phyloP scores from a whole-genome alignment of 768 basidiomycete genomes.

The Exidia glandulosa region DNA sequence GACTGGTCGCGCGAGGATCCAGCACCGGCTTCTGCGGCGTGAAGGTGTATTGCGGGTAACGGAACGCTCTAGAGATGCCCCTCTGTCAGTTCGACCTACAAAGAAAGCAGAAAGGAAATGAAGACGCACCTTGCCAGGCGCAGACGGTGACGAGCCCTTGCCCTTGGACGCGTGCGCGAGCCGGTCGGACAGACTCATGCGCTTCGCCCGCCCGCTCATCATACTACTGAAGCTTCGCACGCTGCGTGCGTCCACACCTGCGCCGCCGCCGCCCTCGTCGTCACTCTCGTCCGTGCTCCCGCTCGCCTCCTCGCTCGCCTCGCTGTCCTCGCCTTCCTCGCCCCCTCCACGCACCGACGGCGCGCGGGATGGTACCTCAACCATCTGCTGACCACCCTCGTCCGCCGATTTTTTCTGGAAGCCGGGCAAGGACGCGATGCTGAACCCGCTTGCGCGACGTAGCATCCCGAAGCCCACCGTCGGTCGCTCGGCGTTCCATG shows the following conservation, averaged over 20 bases:
- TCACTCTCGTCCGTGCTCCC: conserved; percentile 19
- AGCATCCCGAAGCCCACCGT: conserved; percentile 60
- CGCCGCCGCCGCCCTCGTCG: conserved; percentile 25
- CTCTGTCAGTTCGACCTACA: conserved; percentile 2
- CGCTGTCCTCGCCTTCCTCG: conserved; percentile 17
- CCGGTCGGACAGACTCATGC: conserved; percentile 73
- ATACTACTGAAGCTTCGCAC: conserved; percentile 83
- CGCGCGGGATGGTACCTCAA: conserved; percentile 45
- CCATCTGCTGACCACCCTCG: conserved; percentile 41
- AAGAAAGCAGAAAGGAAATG: conserved; percentile 4
- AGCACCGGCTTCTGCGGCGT: not conserved
- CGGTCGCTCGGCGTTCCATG: conserved; percentile 35
- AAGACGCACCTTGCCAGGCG: conserved; percentile 3
- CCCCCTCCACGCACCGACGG: conserved; percentile 31
- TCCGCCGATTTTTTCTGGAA: conserved; percentile 27
- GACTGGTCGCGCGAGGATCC: not conserved
- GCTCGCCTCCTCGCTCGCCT: conserved; percentile 13
- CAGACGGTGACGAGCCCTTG: conserved; percentile 30
- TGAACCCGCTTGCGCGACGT: conserved; percentile 66
- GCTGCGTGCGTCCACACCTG: conserved; percentile 53
- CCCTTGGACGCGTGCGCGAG: conserved; percentile 56
- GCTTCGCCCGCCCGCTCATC: conserved; percentile 44
- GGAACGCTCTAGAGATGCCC: not conserved
- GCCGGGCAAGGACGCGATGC: conserved; percentile 55
- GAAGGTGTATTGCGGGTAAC: not conserved